Evolutionary conservation across 2,329 filamentous ascomycete genomes (phyloP), one percentile per base, ranked within the genome.

Genomic region (Aspergillus melleus): DNA sequence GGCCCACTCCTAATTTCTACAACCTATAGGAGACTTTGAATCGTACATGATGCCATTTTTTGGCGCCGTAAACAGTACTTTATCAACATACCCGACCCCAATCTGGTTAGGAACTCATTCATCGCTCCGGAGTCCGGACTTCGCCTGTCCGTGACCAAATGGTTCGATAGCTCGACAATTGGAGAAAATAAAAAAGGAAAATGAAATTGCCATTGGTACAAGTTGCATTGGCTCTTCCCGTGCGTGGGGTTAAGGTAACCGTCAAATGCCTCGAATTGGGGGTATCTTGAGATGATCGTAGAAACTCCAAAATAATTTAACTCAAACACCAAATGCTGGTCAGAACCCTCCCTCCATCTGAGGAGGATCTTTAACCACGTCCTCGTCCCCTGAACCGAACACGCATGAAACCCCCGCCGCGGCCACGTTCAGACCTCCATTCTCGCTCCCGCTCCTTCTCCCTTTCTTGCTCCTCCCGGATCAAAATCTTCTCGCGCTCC

Each of bases 381-480:
- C 70, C 77, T 70, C 81, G 82, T 68, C 78, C 80, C 63, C 79
- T 69, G 62, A 74, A 78, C 44, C 76, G 70, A 19, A 75, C 75
- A 30, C 76, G 71, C 69, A 76, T 76, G 66, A 77, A 79, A n/a
- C 76, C 77, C 63, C 73, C 79, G 67, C 78, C 74, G 29, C 79
- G 81, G 68, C 82, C 77, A 72, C 85, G 74, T 79, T 84, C 74
- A 73, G 76, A 77, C 67, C 79, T 75, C 72, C 81, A 81, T 64
- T 84, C 82, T 61, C 83, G 80, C 66, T 83, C 83, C 57, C 80
- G 80, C 68, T 84, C 82, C 63, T 81, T 79, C 67, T 83, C 78
- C 58, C 77, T 77, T 70, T 84, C 81, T 66, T 87, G 86, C 72
- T 89, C 84, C 68, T 87, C 85, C 55, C 86, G 84, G 16, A 84